Conservation (phyloP, 768 basidiomycete genomes). For the Goffeauzyma gilvescens region DNA sequence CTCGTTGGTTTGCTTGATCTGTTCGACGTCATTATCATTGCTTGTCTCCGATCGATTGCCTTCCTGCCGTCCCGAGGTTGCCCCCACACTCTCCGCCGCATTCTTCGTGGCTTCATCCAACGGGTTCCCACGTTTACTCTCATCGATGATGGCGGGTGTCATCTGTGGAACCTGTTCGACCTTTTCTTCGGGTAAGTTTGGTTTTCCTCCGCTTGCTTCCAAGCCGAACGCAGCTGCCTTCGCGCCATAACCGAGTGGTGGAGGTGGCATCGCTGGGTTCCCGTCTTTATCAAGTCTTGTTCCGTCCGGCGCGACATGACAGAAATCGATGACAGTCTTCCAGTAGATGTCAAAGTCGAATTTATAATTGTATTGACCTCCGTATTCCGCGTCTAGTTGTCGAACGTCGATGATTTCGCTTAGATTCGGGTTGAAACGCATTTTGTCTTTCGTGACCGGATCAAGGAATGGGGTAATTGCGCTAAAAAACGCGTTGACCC, state of each 20-base stretch:
- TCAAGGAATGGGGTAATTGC: conserved; percentile 72
- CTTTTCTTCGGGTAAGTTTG: too few relatives aligned
- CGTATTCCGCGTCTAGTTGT: conserved; percentile 68
- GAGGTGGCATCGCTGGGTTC: conserved; percentile 17
- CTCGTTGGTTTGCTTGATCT: too few relatives aligned
- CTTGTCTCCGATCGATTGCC: too few relatives aligned
- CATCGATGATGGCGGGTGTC: too few relatives aligned
- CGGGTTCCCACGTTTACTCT: too few relatives aligned
- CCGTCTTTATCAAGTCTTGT: conserved; percentile 24
- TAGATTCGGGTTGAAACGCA: conserved; percentile 75
- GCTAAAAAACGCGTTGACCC: conserved; percentile 33
- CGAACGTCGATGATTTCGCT: conserved; percentile 51
- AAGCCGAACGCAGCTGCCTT: conserved; percentile 23
- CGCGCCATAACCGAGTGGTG: conserved; percentile 28
- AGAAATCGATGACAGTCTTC: conserved; percentile 48
- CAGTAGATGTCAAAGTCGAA: conserved; percentile 60
- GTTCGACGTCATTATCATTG: too few relatives aligned
- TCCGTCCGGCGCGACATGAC: conserved; percentile 20
- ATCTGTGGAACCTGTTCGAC: background rate
- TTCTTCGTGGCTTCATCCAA: too few relatives aligned
- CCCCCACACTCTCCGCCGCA: too few relatives aligned
- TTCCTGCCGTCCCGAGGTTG: too few relatives aligned
- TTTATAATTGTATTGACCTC: conserved; percentile 52
- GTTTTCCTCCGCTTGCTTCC: too few relatives aligned
- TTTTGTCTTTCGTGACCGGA: conserved; percentile 76